Percentiles rank a stretch among this genome's conserved stretches.
Conservation (phyloP, 2,329 filamentous ascomycete genomes). For the Penicillium sp. region DNA sequence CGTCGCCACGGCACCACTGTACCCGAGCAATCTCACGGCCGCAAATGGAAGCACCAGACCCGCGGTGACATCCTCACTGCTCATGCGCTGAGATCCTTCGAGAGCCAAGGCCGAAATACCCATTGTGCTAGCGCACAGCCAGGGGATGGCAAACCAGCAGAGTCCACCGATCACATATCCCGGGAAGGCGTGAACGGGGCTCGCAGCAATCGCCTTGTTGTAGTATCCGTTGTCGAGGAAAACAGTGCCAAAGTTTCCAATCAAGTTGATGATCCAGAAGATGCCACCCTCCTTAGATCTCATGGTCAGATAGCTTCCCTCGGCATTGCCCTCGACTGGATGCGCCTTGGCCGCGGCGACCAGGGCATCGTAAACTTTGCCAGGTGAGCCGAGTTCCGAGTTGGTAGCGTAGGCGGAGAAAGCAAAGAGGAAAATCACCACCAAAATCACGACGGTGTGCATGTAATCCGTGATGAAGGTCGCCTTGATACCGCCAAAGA, state of each 20-base stretch:
- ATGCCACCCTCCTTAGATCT: slow-evolving; percentile 70
- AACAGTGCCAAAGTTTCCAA: slow-evolving; percentile 58
- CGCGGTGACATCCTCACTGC: slow-evolving; percentile 66
- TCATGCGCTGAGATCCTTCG: slow-evolving; percentile 69
- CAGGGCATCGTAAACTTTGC: slow-evolving; percentile 71
- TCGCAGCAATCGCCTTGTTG: slow-evolving; percentile 88
- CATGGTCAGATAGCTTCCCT: slow-evolving; percentile 85
- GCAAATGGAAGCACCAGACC: slow-evolving; percentile 81
- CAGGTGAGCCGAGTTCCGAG: slow-evolving; percentile 65
- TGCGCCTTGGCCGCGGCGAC: slow-evolving; percentile 61
- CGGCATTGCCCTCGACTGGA: slow-evolving; percentile 72
- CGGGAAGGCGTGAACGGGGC: slow-evolving; percentile 75
- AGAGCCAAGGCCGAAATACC: slow-evolving; percentile 75
- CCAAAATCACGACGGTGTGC: slow-evolving; percentile 66
- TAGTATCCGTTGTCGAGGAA: slow-evolving; percentile 85
- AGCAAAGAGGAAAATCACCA: slow-evolving; percentile 81
- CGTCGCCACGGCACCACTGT: slow-evolving; percentile 71
- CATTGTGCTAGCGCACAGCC: slow-evolving; percentile 83
- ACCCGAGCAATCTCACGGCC: slow-evolving; percentile 74
- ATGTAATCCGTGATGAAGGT: slow-evolving; percentile 82
- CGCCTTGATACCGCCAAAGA: slow-evolving; percentile 71
- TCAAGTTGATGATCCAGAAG: slow-evolving; percentile 87
- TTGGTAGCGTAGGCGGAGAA: slow-evolving; percentile 75
- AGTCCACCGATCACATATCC: slow-evolving; percentile 84
- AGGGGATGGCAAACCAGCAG: slow-evolving; percentile 89